Evolutionary conservation across 768 basidiomycete genomes (phyloP).

Genomic region (Boletus sp.): DNA sequence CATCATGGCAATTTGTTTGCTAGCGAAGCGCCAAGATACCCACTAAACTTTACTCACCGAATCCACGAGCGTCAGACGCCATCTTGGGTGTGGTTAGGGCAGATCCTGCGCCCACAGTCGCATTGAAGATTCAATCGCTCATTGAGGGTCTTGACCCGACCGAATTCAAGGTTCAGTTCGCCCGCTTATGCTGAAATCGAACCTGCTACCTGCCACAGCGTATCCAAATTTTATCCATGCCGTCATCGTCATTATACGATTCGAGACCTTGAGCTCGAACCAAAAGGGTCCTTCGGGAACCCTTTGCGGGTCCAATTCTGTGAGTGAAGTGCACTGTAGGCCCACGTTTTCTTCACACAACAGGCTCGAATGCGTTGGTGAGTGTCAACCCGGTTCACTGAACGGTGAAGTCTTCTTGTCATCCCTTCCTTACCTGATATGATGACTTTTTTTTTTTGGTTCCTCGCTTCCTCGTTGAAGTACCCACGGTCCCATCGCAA

Average conservation of each 20-base stretch:
- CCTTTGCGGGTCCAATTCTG: not conserved
- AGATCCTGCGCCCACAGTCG: not conserved
- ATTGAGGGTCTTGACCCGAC: not conserved
- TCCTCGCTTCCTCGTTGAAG: not conserved
- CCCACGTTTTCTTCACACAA: not conserved
- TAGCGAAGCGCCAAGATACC: not conserved
- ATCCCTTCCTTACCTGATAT: not conserved
- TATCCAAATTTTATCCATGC: not conserved
- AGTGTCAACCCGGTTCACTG: not conserved
- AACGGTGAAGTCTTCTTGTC: not conserved
- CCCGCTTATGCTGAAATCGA: slow-evolving; percentile 2
- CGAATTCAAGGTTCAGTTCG: not conserved
- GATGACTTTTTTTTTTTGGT: no score
- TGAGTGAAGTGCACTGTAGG: not conserved
- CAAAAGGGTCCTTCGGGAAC: not conserved
- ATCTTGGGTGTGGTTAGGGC: not conserved
- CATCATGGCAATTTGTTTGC: not conserved
- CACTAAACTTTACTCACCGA: not conserved
- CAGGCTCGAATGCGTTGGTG: not conserved
- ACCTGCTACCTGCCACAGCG: not conserved
- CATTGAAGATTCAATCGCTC: not conserved
- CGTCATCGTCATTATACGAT: not conserved
- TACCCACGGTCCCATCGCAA: slow-evolving; percentile 2
- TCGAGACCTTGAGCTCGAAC: not conserved
- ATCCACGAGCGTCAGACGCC: not conserved